A percentile compares a stretch with the other conserved stretches of the same genome.
Conservation (phyloP, 2,329 filamentous ascomycete species). For the Calonectria honghensis region DNA sequence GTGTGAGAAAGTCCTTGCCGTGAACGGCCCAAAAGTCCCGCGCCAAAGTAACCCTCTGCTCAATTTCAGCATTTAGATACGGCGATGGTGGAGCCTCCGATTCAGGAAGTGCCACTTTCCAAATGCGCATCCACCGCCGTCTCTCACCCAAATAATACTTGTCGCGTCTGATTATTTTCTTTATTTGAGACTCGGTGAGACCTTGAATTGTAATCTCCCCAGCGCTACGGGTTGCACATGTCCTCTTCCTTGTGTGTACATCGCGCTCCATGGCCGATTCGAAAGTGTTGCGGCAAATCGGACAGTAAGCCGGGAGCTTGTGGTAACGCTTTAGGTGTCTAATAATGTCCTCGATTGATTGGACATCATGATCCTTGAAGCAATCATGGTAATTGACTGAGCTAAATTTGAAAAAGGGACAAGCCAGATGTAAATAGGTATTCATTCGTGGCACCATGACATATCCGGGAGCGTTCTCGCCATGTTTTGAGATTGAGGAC, state of each 20-base stretch:
- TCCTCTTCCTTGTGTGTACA: neutral
- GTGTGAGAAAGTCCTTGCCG: neutral
- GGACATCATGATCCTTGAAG: conserved; percentile 7
- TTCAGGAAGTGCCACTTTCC: neutral
- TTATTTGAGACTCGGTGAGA: neutral
- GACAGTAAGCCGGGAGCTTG: neutral
- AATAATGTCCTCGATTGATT: neutral
- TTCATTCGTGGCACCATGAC: conserved; percentile 2
- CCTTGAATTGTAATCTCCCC: neutral
- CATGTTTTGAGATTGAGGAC: neutral
- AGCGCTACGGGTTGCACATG: neutral
- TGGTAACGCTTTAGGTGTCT: neutral
- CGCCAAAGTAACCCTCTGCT: conserved; percentile 2
- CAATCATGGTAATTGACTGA: neutral
- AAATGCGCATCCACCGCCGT: neutral
- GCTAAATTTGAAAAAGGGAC: neutral
- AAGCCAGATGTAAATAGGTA: neutral
- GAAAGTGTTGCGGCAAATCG: neutral
- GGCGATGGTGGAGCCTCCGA: neutral
- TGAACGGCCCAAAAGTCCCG: neutral
- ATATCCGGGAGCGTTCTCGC: neutral
- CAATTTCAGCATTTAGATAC: neutral
- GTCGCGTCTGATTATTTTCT: neutral
- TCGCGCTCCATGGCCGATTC: conserved; percentile 2
- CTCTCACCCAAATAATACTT: neutral